Conservation (phyloP, 192 early-diverging fungal genomes). For the Coemansia biformis region DNA sequence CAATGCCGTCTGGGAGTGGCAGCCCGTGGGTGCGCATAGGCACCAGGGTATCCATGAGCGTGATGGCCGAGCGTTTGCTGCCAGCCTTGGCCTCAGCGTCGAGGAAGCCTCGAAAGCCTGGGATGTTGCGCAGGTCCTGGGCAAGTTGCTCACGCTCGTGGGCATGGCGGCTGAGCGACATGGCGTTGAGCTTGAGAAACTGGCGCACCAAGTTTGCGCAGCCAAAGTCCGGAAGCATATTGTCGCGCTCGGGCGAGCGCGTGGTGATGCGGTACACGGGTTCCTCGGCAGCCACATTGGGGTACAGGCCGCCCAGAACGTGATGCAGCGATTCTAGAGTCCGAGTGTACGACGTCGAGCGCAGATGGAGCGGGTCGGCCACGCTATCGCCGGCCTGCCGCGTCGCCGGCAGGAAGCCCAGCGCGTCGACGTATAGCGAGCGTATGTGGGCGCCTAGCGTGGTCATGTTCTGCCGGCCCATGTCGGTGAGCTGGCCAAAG, state of each 20-base stretch:
- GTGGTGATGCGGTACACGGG: slow-evolving; percentile 21
- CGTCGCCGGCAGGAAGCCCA: slow-evolving; percentile 37
- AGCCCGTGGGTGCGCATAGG: slow-evolving; percentile 31
- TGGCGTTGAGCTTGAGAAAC: slow-evolving; percentile 8
- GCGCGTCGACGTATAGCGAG: slow-evolving; percentile 52
- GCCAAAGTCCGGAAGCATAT: slow-evolving; percentile 20
- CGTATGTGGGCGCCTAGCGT: slow-evolving; percentile 50
- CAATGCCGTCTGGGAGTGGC: slow-evolving; percentile 20
- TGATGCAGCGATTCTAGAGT: slow-evolving; percentile 67
- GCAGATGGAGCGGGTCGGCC: slow-evolving; percentile 47
- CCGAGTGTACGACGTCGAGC: slow-evolving; percentile 56
- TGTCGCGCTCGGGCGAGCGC: slow-evolving; percentile 30
- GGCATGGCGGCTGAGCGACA: background rate
- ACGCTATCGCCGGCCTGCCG: slow-evolving; percentile 3
- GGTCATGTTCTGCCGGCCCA: slow-evolving; percentile 52
- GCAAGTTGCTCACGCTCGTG: slow-evolving; percentile 21
- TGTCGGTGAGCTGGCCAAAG: slow-evolving; percentile 58
- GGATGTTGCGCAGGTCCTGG: slow-evolving; percentile 22
- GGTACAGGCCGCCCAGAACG: slow-evolving; percentile 58
- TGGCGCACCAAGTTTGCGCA: slow-evolving; percentile 25
- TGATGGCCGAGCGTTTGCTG: slow-evolving; percentile 5
- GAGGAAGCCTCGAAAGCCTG: slow-evolving; percentile 13
- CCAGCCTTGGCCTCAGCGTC: slow-evolving; percentile 2
- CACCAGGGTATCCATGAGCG: slow-evolving; percentile 15
- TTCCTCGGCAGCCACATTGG: slow-evolving; percentile 10